These are phyloP conservation scores for Chrysanthemum seticuspe DNA, from an alignment of 129 eudicot species.

Conservation along the genomic window DNA sequence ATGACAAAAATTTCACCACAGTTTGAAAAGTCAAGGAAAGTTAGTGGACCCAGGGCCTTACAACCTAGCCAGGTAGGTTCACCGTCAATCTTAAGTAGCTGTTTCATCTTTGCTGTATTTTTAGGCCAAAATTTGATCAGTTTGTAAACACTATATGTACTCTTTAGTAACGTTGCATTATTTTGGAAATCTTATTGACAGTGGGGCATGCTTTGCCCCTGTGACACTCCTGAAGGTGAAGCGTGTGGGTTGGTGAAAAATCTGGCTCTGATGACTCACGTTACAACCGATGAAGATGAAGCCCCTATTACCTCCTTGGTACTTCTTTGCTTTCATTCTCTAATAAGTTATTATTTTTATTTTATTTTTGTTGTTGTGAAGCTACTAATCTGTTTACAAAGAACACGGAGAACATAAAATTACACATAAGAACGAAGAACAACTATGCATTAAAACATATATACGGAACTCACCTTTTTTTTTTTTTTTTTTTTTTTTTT, in stretches of 20 bases:
- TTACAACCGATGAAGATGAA: slow-evolving; percentile 95
- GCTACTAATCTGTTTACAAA: not conserved
- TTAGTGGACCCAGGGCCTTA: slow-evolving; percentile 97
- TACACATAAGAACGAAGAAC: not conserved
- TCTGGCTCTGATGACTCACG: slow-evolving; percentile 93
- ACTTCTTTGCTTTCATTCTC: slow-evolving; percentile 14
- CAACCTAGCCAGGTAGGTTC: slow-evolving; percentile 89
- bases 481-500: slow-evolving; percentile 9
- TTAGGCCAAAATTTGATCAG: not conserved
- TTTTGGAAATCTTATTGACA: slow-evolving; percentile 33
- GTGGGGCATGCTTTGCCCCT: slow-evolving; percentile 99
- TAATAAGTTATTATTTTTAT: not conserved
- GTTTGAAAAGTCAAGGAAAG: slow-evolving; percentile 95
- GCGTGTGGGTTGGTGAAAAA: slow-evolving; percentile 92
- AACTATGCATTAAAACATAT: not conserved
- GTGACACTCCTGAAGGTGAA: slow-evolving; percentile 99
- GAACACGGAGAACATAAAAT: not conserved
- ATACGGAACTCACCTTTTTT: not conserved
- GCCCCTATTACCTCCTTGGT: slow-evolving; percentile 85
- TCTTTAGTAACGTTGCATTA: not conserved
- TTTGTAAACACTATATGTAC: not conserved
- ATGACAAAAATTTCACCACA: slow-evolving; percentile 89
- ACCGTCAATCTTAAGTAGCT: not conserved
- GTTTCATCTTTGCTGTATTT: not conserved
- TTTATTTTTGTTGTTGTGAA: not conserved